Base-by-base conservation (phyloP, 208 protist species). In the Trypanosoma conorhini region DNA sequence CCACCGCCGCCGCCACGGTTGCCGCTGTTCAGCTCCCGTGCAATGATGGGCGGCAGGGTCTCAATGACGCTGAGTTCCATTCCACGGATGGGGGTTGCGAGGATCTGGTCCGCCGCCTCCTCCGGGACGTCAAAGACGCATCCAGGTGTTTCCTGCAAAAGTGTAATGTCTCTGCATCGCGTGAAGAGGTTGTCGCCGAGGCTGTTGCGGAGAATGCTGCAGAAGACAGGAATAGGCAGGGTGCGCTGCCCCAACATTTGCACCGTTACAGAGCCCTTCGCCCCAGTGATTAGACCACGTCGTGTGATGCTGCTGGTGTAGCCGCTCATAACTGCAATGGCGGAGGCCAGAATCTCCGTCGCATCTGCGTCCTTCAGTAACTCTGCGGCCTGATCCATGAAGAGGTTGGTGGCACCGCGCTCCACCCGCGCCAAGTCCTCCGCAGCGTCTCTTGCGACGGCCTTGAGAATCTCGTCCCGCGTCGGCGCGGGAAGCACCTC, bases 111-210 rank as follows among this genome's bases (percentile, higher is more conserved):
- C 4, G 77, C 84, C 26, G 82, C 83, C 52, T 88, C 80, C 73
- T 95, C 88, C 15, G 82, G 80, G n/a, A 93, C 88, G 59, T 97
- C 92, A 69, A 97, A 95, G 26, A 95, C 92, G 64, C 87, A 93
- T 52, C 92, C 92, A 21, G 87, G 85, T 21, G 82, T 76, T 58
- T 95, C 92, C 77, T 95, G 85, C 57, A 97, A 80, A n/a, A 94
- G 76, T 1, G 88, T 93, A 50, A 97, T 92, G 63, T 94, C 89
- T 30, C 83, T 76, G 70, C 87, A 94, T 19, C 86, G 86, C 65
- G 80, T 87, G 72, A 95, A 94, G 44, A 85, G 65, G 28, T 89
- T 83, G 57, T 95, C 89, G 38, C 85, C 85, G 63, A 97, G 81
- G 69, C 83, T 91, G 76, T 91, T 95, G 59, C 90, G 85, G 26